Base-by-base conservation (phyloP, 352 stramenopile genomes). In the Plasmopara muralis region DNA sequence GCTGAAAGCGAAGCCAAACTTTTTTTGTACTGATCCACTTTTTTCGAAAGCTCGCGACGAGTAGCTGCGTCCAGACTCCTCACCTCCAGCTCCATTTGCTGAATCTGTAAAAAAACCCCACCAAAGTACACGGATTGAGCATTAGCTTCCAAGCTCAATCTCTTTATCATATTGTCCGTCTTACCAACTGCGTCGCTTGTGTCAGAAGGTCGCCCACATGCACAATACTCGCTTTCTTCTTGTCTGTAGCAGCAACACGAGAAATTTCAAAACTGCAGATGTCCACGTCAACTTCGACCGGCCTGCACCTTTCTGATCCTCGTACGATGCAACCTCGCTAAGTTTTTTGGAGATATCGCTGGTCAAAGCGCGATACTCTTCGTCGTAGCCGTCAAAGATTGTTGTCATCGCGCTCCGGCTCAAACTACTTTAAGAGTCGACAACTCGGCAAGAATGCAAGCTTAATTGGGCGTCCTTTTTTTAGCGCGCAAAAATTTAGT, bases 21-120 rank as follows among this genome's bases (percentile, higher is more conserved):
- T 60, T 93, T 93, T 58, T 89, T 90, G 75, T 93, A 93, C 65
- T 93, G 83, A 50, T 91, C 81, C 34, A 93, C 81, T 47, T 93
- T 93, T 67, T 93, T 93, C 14, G 77, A 89, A 20, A 93, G 69
- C 55, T 93, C 83, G n/a, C 79, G 78, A 14, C 81, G 79, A 33
- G 83, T 92, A 16, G 79, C 75, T 2, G 73, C 53, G 37, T 93
- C 83, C 50, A 93, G 51, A 68, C 77, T 89, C 41, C 83, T 83
- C 59, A 92, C 83, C 68, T 93, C 83, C 39, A 93, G 55, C 61
- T 90, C 81, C 83, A 93, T 93, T 68, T 93, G 83, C 61, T 93
- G 81, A 15, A 92, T 87, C 83, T 93, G 47, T 13, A 58, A 30
- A 49, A 2, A 29, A 33, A n/a, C n/a, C n/a, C n/a, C 14, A 25